Base-by-base conservation (phyloP, 2,329 filamentous ascomycete species). In the Alternaria dauci region DNA sequence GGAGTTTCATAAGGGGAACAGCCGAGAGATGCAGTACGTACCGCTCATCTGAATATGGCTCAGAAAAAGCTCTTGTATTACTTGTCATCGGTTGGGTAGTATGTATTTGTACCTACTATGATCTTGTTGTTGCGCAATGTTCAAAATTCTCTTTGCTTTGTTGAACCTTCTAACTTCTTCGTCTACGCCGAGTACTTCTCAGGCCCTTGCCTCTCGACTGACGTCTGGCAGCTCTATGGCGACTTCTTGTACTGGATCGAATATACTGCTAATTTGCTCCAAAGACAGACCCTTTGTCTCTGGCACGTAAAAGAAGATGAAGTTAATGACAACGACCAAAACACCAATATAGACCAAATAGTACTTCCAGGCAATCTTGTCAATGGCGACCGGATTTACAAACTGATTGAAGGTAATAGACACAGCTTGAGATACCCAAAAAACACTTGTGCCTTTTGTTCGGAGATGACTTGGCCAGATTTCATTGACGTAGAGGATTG, bases 401-500 rank as follows among this genome's bases (percentile, higher is more conserved):
- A 58, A 67, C 36, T 68, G 67, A 25, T 70, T 68, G 25, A 68
- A 70, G 50, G 14, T 48, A 9, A 54, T 53, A 18, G 63, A 64
- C 9, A 68, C 48, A 8, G 65, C 63, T 38, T 70, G 65, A 2
- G 59, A 52, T 20, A 67, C 59, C 63, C 61, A 70, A 28, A 68
- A 66, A 1, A 70, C 55, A n/a, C 64, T 69, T 5, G 60, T 59
- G 16, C 61, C 65, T 46, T 65, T 65, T 1, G 59, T 63, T 2
- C 75, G 66, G 3, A 77, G 61, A 18, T 68, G 62, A 55, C 70
- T 76, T 0, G 76, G 74, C 66, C 76, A 69, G 32, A 79, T 77
- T 58, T 79, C 76, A 28, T 72, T 73, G 12, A 72, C 59, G 55
- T 78, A 79, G 28, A 74, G 70, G 38, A 76, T 70, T 0, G 71